Base-by-base conservation (phyloP, 768 basidiomycete genomes). In the Psilocybe cyanescens region DNA sequence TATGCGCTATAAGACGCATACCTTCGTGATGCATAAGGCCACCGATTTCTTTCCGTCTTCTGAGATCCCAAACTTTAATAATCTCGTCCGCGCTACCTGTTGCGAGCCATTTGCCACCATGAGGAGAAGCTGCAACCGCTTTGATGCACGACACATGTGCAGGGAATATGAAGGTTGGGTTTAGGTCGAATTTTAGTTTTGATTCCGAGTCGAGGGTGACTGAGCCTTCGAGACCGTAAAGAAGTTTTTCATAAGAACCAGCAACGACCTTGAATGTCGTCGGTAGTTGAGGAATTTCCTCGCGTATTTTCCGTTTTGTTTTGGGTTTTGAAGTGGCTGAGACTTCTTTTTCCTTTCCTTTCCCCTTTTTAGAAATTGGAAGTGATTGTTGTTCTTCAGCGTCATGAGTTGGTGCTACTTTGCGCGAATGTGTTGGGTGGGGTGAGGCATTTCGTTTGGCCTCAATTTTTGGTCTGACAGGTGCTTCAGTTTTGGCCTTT, bases 11-110 rank as follows among this genome's bases (percentile, higher is more conserved):
- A 46, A 1, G 16, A 39, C 19, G 74, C 75, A 19, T 66, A 96
- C 96, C 97, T 81, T 94, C 85, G 72, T 98, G 97, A 59, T 97
- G 95, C 86, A 95, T 92, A 55, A 99, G 77, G 48, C 91, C 93
- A 33, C 97, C 97, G 55, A 99, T 85, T 74, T 99, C 97, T 76
- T 97, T 97, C 73, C 89, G 80, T 70, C 95, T 79, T 57, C 89
- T 83, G 61, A 99, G 74, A 78, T 99, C 95, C 97, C 97, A 99
- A 8, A 99, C 89, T 73, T 98, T 98, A 68, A 99, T 78, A 52
- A 96, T 92, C 74, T 99, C 97, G 71, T 99, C 97, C n/a, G 92
- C 85, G 65, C 94, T 94, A 6, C 95, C 97, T 0, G 91, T 95
- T 7, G 95, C 97, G 14, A 99, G 82, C 95, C 95, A 98, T 77